A percentile compares a stretch with the other conserved stretches of the same genome.
These are phyloP conservation scores for Tricholoma sp. DNA, from an alignment of 768 basidiomycete genomes.

Conservation along the genomic window DNA sequence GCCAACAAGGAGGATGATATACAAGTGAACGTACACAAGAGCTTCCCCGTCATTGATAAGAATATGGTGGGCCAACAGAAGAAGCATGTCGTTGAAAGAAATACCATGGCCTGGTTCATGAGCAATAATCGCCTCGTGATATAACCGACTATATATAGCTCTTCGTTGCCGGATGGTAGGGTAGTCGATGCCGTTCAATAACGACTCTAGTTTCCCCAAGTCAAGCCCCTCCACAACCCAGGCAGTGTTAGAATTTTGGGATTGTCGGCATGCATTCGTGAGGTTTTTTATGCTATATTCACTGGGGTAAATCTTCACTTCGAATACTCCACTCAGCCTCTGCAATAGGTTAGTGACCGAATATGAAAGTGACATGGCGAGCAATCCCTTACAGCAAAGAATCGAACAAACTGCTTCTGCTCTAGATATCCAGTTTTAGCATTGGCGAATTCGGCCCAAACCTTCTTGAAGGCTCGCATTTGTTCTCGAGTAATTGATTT, in stretches of 20 bases:
- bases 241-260: slow-evolving; percentile 27
- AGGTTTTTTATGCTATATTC: slow-evolving; percentile 64
- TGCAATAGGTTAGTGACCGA: slow-evolving; percentile 21
- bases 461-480: slow-evolving; percentile 92
- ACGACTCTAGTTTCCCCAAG: slow-evolving; percentile 51
- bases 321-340: slow-evolving; percentile 84
- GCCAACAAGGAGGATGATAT: not conserved
- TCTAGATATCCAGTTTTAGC: slow-evolving; percentile 75
- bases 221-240: slow-evolving; percentile 52
- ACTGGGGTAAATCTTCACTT: slow-evolving; percentile 77
- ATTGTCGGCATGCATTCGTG: slow-evolving; percentile 41
- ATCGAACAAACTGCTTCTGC: slow-evolving; percentile 63
- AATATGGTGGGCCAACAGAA: slow-evolving; percentile 86
- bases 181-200: slow-evolving; percentile 64
- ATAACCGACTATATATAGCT: slow-evolving; percentile 68
- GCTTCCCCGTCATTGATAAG: slow-evolving; percentile 88
- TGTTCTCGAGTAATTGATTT: slow-evolving; percentile 83
- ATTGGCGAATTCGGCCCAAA: slow-evolving; percentile 85
- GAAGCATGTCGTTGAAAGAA: slow-evolving; percentile 86
- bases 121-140: slow-evolving; percentile 80
- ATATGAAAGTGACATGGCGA: not conserved
- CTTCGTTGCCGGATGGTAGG: slow-evolving; percentile 58
- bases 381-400: slow-evolving; percentile 68
- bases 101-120: slow-evolving; percentile 75
- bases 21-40: slow-evolving; percentile 57